A percentile compares a stretch with the other conserved stretches of the same genome.
These are phyloP conservation scores for Eruca vesicaria DNA, from an alignment of 441 rosid species.

Conservation along the genomic window DNA sequence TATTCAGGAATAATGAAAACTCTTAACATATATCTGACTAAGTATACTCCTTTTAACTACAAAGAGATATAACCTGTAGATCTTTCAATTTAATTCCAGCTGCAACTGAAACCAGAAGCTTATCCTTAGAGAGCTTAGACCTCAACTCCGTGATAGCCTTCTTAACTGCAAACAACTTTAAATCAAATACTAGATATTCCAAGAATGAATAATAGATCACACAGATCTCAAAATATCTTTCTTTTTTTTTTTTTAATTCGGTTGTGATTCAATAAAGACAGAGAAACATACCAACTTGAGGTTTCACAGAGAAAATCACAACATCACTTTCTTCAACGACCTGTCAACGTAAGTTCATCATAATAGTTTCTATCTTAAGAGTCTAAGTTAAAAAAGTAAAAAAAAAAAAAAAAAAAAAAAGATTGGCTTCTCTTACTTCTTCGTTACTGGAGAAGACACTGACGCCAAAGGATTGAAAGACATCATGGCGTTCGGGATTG, in stretches of 20 bases:
- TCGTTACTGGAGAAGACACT: constrained; percentile 45
- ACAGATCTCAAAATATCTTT: too few relatives aligned
- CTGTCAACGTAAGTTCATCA: constrained; percentile 37
- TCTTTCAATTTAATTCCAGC: constrained; percentile 82
- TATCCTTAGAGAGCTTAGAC: constrained; percentile 57
- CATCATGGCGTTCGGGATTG: constrained; percentile 52
- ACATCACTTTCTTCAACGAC: constrained; percentile 80
- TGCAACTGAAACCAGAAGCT: constrained; percentile 88
- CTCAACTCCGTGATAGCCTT: constrained; percentile 58
- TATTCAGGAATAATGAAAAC: neutral
- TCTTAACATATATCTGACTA: neutral
- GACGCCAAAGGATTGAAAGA: constrained; percentile 78
- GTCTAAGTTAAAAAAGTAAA: neutral
- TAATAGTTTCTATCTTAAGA: neutral
- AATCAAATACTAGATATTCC: neutral
- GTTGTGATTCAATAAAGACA: neutral
- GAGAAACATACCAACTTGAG: constrained; percentile 70
- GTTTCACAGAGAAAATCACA: constrained; percentile 83
- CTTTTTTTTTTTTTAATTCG: neutral
- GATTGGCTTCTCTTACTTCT: constrained; percentile 40
- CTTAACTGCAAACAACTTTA: constrained; percentile 51
- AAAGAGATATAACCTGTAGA: constrained; percentile 56
- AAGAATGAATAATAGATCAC: neutral
- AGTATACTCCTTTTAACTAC: neutral
- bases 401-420: neutral